Percentiles rank a stretch among this genome's conserved stretches.
Conservation (phyloP, 2,329 filamentous ascomycete species). For the Talaromyces funiculosus region DNA sequence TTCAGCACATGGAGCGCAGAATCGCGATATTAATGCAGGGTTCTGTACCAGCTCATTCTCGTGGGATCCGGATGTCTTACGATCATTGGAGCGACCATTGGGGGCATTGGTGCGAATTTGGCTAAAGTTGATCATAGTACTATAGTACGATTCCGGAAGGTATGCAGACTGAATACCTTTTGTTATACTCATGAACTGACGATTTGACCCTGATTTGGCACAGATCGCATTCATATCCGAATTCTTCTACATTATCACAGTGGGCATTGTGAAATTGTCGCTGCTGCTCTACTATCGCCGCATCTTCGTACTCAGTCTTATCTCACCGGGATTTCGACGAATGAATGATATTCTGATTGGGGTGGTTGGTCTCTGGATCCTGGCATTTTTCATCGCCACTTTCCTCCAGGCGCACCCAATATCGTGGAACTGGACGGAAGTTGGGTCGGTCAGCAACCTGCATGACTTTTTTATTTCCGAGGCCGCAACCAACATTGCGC, state of each 20-base stretch:
- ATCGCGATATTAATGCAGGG: not conserved
- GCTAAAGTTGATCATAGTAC: not conserved
- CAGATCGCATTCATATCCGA: conserved; percentile 5
- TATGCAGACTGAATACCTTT: not conserved
- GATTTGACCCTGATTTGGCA: not conserved
- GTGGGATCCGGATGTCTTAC: conserved; percentile 4
- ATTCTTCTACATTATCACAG: conserved; percentile 9
- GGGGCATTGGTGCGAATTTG: conserved; percentile 7
- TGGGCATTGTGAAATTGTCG: conserved; percentile 5
- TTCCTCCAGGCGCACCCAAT: conserved; percentile 1
- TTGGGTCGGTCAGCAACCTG: conserved; percentile 5
- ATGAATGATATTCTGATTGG: conserved; percentile 3
- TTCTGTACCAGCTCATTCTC: not conserved
- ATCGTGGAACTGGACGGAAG: conserved; percentile 10
- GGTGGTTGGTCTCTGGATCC: not conserved
- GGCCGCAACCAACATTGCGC: conserved; percentile 1
- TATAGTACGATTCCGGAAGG: conserved; percentile 4
- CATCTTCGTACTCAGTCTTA: conserved; percentile 1
- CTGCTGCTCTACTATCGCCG: conserved; percentile 7
- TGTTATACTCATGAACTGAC: not conserved
- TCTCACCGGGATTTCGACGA: not conserved
- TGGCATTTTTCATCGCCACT: conserved; percentile 3
- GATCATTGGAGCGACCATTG: conserved; percentile 2
- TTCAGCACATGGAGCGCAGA: not conserved
- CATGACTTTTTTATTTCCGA: conserved; percentile 9